Conservation (phyloP, 2,329 filamentous ascomycete genomes). For the Arthrobotrys conoides region DNA sequence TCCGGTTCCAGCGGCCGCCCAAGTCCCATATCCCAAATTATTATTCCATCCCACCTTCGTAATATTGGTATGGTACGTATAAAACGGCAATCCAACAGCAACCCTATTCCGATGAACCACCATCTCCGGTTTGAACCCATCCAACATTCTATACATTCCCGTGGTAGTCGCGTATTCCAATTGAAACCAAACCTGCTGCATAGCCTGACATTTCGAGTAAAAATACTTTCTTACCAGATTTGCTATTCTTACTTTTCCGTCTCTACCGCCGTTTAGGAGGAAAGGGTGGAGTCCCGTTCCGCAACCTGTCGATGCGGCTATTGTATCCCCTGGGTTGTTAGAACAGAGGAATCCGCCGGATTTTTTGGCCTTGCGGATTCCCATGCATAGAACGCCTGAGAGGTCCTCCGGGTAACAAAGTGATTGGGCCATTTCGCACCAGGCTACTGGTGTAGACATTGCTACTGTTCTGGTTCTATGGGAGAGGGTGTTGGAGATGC, state of each 20-base stretch:
- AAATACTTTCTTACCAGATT: conserved; percentile 68
- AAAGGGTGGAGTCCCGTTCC: conserved; percentile 69
- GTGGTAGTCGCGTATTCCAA: conserved; percentile 68
- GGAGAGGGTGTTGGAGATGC: conserved; percentile 66
- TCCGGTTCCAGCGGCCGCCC: conserved; percentile 71
- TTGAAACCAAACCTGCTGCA: conserved; percentile 70
- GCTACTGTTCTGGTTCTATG: conserved; percentile 54
- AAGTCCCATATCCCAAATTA: conserved; percentile 70
- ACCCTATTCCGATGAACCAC: conserved; percentile 58
- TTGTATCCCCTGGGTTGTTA: conserved; percentile 56
- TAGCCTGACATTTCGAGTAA: conserved; percentile 68
- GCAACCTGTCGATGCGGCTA: conserved; percentile 66
- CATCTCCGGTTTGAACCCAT: conserved; percentile 64
- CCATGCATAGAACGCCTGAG: conserved; percentile 65
- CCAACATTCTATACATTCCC: conserved; percentile 63
- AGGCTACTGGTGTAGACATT: conserved; percentile 52
- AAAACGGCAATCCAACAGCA: conserved; percentile 64
- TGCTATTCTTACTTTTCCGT: conserved; percentile 68
- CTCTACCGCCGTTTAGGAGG: conserved; percentile 68
- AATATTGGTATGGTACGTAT: conserved; percentile 69
- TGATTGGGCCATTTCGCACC: conserved; percentile 59
- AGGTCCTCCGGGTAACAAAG: conserved; percentile 63
- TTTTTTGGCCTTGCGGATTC: conserved; percentile 53
- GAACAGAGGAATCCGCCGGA: conserved; percentile 58
- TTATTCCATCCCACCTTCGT: conserved; percentile 71